Conservation (phyloP, 2,329 filamentous ascomycete genomes). For the Shiraia sp. region DNA sequence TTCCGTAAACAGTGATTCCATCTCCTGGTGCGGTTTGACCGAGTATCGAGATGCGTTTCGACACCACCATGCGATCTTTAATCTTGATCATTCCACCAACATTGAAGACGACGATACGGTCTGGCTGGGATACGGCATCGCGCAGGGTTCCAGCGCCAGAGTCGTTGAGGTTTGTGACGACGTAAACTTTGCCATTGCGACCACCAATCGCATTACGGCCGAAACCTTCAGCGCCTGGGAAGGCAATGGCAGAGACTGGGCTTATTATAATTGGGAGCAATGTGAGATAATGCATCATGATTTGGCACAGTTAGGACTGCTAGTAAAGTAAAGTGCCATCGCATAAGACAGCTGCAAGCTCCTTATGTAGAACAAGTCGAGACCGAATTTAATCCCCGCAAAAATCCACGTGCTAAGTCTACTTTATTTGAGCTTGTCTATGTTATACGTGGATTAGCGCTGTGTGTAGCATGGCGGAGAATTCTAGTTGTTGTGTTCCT, state of each 20-base stretch:
- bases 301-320: background rate
- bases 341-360: background rate
- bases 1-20: constrained; percentile 59
- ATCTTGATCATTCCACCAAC: constrained; percentile 57
- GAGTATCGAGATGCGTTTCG: constrained; percentile 54
- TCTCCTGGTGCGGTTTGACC: constrained; percentile 57
- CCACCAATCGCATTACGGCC: constrained; percentile 54
- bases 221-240: constrained; percentile 57
- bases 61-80: constrained; percentile 51
- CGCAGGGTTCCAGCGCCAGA: constrained; percentile 55
- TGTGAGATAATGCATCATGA: constrained; percentile 17
- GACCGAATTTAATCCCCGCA: background rate
- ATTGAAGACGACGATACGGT: constrained; percentile 56
- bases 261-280: constrained; percentile 21
- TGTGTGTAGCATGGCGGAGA: constrained; percentile 1
- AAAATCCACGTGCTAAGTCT: background rate
- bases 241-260: constrained; percentile 42
- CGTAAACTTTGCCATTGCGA: constrained; percentile 52
- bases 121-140: constrained; percentile 53
- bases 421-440: background rate
- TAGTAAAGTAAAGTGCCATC: background rate
- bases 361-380: background rate
- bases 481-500: constrained; percentile 7
- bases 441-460: background rate
- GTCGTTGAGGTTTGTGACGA: constrained; percentile 56